Evolutionary conservation across 2,329 filamentous ascomycete genomes (phyloP).

Genomic region (Ilyonectria mors-panacis): DNA sequence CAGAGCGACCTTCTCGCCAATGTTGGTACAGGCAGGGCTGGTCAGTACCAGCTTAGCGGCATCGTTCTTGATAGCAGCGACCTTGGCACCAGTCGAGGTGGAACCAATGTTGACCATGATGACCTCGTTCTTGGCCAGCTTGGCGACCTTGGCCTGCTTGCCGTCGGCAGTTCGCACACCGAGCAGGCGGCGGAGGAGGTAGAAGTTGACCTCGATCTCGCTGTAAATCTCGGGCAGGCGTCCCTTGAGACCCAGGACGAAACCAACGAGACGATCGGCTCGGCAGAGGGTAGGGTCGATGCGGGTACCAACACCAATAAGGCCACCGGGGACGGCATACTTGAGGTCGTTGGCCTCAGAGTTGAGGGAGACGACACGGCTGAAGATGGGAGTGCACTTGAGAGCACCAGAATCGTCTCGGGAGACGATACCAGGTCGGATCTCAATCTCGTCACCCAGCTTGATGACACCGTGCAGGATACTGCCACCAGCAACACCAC

Average conservation of each 20-base stretch:
- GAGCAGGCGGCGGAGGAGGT: slow-evolving; percentile 91
- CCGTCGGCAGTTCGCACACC: slow-evolving; percentile 98
- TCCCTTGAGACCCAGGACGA: slow-evolving; percentile 95
- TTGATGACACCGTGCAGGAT: slow-evolving; percentile 98
- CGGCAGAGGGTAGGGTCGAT: slow-evolving; percentile 98
- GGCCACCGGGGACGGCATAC: slow-evolving; percentile 96
- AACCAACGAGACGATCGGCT: slow-evolving; percentile 98
- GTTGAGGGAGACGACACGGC: slow-evolving; percentile 93
- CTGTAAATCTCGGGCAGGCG: slow-evolving; percentile 96
- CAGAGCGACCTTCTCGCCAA: slow-evolving; percentile 98
- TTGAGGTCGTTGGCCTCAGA: slow-evolving; percentile 99
- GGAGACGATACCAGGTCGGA: slow-evolving; percentile 97
- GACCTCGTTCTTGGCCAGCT: slow-evolving; percentile 98
- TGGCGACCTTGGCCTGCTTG: slow-evolving; percentile 99
- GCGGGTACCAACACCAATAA: slow-evolving; percentile 97
- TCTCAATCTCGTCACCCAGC: slow-evolving; percentile 98
- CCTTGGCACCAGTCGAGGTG: slow-evolving; percentile 97
- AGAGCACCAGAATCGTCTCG: slow-evolving; percentile 95
- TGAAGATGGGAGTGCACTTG: slow-evolving; percentile 97
- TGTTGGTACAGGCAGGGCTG: slow-evolving; percentile 94
- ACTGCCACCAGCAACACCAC: slow-evolving; percentile 96
- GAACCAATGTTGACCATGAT: slow-evolving; percentile 99
- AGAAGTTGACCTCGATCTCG: slow-evolving; percentile 99
- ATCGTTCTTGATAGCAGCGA: slow-evolving; percentile 97
- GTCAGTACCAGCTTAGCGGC: slow-evolving; percentile 95